Evolutionary conservation across 345 rosid species (phyloP), one percentile per base, ranked within the genome.

Genomic region (Pseudoturritis turrita): DNA sequence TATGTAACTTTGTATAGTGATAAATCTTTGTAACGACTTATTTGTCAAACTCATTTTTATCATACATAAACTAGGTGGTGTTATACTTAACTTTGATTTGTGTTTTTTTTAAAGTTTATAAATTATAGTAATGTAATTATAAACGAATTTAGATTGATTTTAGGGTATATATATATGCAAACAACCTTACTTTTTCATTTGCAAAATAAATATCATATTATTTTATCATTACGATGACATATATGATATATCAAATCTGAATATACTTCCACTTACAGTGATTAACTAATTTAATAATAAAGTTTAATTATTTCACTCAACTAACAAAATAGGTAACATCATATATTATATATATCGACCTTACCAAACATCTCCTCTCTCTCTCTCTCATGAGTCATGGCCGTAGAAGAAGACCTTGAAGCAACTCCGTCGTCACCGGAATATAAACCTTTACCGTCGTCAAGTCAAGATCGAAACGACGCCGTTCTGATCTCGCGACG

Each of bases 401-500:
- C 71, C 37, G 50, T 18, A 62, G 63, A 49, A 56, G 43, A 73
- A 72, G 58, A 69, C 66, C 67, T 41, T 36, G 41, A 77, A 70
- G 56, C 80, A 47, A 57, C 55, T 77, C 76, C 80, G 14, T 33
- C 71, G 12, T 31, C 51, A 10, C 26, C 60, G 13, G 67, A 57
- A 29, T 55, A 78, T 29, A 43, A 61, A 15, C 79, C 56, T 35
- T 17, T 15, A 58, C 71, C 72, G 14, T 45, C 45, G 0, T 37
- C 78, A 4, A 51, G 7, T 28, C 36, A 28, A 3, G 62, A 76
- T 47, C 70, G 28, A 68, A 73, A 62, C 79, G 72, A 45, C 79
- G 23, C 47, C 65, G 71, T 83, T 63, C 41, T 75, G 3, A 71
- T 81, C 57, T 52, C 49, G 47, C 65, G 80, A 35, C 56, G 79